Evolutionary conservation across 2,329 filamentous ascomycete species (phyloP).

Genomic region (Ophiostoma perfectum): DNA sequence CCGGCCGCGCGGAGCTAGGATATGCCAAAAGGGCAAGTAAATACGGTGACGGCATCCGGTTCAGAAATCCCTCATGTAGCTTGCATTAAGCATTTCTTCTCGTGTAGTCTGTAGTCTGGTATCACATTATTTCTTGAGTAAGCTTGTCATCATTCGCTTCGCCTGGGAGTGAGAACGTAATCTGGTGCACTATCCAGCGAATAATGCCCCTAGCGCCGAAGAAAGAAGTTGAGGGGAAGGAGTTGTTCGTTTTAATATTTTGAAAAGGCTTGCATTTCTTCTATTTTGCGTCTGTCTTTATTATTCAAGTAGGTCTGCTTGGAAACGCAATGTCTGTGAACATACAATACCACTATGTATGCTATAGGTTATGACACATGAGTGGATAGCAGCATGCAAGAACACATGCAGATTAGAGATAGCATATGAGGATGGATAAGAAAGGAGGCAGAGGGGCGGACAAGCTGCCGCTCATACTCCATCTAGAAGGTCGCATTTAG

Average conservation of each 20-base stretch:
- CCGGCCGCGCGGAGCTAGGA: background rate
- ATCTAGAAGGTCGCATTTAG: background rate
- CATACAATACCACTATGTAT: too few species aligned
- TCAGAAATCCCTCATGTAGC: constrained; percentile 6
- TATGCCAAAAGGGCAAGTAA: background rate
- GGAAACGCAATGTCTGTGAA: too few species aligned
- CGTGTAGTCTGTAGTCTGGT: background rate
- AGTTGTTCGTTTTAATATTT: too few species aligned
- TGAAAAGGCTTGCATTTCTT: too few species aligned
- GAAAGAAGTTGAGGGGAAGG: background rate
- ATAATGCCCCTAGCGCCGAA: too few species aligned
- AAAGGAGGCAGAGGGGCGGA: background rate
- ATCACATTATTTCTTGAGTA: background rate
- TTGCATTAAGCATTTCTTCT: background rate
- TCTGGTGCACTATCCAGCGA: background rate
- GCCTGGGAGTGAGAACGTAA: background rate
- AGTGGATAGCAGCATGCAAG: too few species aligned
- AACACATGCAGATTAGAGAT: background rate
- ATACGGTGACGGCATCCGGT: background rate
- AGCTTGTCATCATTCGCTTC: background rate
- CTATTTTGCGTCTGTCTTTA: too few species aligned
- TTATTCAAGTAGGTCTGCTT: too few species aligned
- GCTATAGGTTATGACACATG: too few species aligned
- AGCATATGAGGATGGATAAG: background rate
- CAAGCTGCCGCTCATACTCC: background rate